Base-by-base conservation (phyloP, 2,329 filamentous ascomycete species). In the Aspergillus fumigatiaffinis region DNA sequence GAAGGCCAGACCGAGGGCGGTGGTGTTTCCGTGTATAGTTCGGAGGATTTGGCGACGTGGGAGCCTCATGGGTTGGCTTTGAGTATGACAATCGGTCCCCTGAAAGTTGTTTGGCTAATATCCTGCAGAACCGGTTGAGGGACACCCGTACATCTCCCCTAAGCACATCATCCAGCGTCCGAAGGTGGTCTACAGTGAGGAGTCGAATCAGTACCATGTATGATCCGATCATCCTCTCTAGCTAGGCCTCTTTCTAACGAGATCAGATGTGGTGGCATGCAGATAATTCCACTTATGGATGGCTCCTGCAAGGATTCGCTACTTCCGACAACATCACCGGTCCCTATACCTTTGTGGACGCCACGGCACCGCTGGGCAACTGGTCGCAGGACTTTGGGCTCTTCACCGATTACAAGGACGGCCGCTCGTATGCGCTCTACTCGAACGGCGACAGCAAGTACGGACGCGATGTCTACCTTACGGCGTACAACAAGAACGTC, bases 361-460 rank as follows among this genome's bases (percentile, higher is more conserved):
- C 82, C 1, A 80, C 78, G 0, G 72, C 78, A 0, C 84, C 84
- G 0, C 77, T 86, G 0, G 83, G 83, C 1, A 86, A 86, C 67
- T 86, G 83, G 84, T 84, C 81, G 0, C 84, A 86, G 60, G 84
- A 86, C 55, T 86, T 84, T 49, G 84, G 84, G 9, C 73, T 85
- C 23, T 86, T 86, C 60, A 83, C 81, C 3, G 84, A 86, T 62
- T 82, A 82, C 69, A 84, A 84, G 56, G 78, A 83, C 46, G 82
- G 82, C 10, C 75, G 76, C 0, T 79, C 80, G 0, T 86, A 86
- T 58, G 77, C 83, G 0, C 72, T 86, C 1, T 86, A 85, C 69
- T 85, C 82, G 1, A 86, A 86, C 49, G 84, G 84, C 1, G 84
- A 86, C 59, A 71, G 77, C 0, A 71, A 67, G 2, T 76, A 85